These are phyloP conservation scores for Leptographium procerum DNA, from an alignment of 2,329 filamentous ascomycete species.

Conservation along the genomic window DNA sequence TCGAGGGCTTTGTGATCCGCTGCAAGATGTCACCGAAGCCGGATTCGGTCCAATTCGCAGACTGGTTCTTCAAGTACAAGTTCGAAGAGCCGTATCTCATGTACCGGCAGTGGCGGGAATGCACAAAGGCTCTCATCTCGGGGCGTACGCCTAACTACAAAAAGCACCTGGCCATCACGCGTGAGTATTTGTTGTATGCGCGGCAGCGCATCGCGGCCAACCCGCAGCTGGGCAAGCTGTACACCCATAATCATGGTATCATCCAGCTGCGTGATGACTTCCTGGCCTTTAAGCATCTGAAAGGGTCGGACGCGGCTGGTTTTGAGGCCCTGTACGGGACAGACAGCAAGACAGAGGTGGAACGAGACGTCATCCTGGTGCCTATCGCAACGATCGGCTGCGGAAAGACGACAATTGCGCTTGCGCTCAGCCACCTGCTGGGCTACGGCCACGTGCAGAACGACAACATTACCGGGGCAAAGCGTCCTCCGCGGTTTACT, in stretches of 20 bases:
- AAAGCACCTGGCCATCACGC: slow-evolving; percentile 82
- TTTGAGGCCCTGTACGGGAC: slow-evolving; percentile 50
- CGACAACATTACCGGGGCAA: slow-evolving; percentile 79
- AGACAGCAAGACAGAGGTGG: slow-evolving; percentile 40
- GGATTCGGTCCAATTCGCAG: slow-evolving; percentile 47
- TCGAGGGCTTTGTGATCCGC: slow-evolving; percentile 92
- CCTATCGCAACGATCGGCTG: slow-evolving; percentile 91
- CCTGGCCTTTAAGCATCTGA: slow-evolving; percentile 68
- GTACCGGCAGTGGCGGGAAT: slow-evolving; percentile 98
- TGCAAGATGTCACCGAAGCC: slow-evolving; percentile 58
- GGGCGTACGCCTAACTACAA: slow-evolving; percentile 64
- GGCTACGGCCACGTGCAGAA: slow-evolving; percentile 92
- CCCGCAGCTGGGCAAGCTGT: slow-evolving; percentile 55
- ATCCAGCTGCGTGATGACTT: slow-evolving; percentile 86
- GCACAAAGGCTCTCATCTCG: slow-evolving; percentile 77
- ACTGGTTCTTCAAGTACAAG: slow-evolving; percentile 99
- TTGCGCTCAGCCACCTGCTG: slow-evolving; percentile 74
- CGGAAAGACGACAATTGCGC: slow-evolving; percentile 86
- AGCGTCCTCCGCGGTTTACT: slow-evolving; percentile 68
- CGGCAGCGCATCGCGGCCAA: slow-evolving; percentile 60
- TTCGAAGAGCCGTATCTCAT: slow-evolving; percentile 98
- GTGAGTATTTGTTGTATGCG: slow-evolving; percentile 80
- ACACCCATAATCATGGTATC: slow-evolving; percentile 86
- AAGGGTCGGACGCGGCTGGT: slow-evolving; percentile 78
- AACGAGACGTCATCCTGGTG: slow-evolving; percentile 65